Evolutionary conservation across 1,139 yeast species (phyloP), one percentile per base, ranked within the genome.

Genomic region (Yamadazyma dendronema): DNA sequence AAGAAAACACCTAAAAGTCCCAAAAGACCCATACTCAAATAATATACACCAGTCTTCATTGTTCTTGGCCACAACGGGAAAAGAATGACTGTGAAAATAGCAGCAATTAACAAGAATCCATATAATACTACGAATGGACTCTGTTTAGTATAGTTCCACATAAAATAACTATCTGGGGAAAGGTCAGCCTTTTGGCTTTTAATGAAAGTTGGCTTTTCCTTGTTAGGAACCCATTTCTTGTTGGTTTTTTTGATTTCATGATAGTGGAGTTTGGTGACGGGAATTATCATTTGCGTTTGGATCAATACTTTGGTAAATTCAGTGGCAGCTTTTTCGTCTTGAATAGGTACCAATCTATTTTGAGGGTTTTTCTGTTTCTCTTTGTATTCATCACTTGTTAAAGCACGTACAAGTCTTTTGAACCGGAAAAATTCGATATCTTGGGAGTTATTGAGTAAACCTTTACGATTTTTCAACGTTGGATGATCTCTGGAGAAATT

Each of bases 51-150:
- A 38, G 75, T 74, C 59, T 95, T 84, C 94, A 92, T 81, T 61
- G 81, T 78, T 34, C 72, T 57, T 16, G 99, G 99, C 99, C 99
- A 92, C 53, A 92, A 74, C 45, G 98, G 99, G 80, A 88, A 94
- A 54, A 92, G 73, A 26, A 92, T 87, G 31, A 89, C 65, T 2
- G 87, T 76, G 51, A 92, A 81, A 9, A 89, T 79, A 16, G 74
- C 89, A 10, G 68, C 72, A 29, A 90, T 65, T 27, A 85, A 74
- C 61, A 88, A 61, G 38, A 72, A 62, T 43, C 95, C 78, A 60
- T 85, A 78, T 50, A 77, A 52, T 59, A 79, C 49, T 71, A 88
- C 63, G 62, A 66, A 75, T 35, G 87, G 76, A 46, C 85, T 85
- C 35, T 89, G 88, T 41, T 90, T 88, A 44, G 77, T 79, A 63